Evolutionary conservation across 768 basidiomycete genomes (phyloP).

Genomic region (Asterophora lycoperdoides): DNA sequence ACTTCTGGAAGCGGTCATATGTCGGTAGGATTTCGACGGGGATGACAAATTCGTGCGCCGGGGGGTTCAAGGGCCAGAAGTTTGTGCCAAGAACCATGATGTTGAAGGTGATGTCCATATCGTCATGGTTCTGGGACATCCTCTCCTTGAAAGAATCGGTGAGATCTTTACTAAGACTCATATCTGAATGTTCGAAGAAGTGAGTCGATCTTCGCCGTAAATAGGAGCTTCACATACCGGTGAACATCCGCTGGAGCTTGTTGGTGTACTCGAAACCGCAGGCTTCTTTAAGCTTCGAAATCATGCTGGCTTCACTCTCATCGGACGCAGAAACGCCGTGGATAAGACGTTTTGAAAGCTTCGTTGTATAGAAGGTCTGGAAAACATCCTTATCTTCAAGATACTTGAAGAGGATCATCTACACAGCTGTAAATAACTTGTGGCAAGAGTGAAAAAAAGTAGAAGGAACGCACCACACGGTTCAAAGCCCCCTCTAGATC

Average conservation of each 20-base stretch:
- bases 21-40: constrained; percentile 84
- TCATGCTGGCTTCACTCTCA: constrained; percentile 98
- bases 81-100: constrained; percentile 96
- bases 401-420: constrained; percentile 99
- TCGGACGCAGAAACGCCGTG: constrained; percentile 92
- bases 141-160: constrained; percentile 97
- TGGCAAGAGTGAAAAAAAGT: constrained; percentile 19
- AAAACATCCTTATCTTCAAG: constrained; percentile 99
- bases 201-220: background rate
- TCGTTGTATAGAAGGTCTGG: constrained; percentile 98
- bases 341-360: constrained; percentile 92
- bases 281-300: constrained; percentile 96
- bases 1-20: constrained; percentile 90
- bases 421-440: constrained; percentile 17
- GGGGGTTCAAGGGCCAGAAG: constrained; percentile 92
- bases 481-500: constrained; percentile 90
- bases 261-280: constrained; percentile 99
- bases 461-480: constrained; percentile 65
- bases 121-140: constrained; percentile 83
- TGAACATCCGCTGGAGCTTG: constrained; percentile 98
- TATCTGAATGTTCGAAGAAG: constrained; percentile 51
- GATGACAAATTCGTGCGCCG: constrained; percentile 83
- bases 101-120: constrained; percentile 88
- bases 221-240: constrained; percentile 48
- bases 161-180: constrained; percentile 93